phyloP scores from a whole-genome alignment of 305 asterid species.

The Euphrasia arctica region DNA sequence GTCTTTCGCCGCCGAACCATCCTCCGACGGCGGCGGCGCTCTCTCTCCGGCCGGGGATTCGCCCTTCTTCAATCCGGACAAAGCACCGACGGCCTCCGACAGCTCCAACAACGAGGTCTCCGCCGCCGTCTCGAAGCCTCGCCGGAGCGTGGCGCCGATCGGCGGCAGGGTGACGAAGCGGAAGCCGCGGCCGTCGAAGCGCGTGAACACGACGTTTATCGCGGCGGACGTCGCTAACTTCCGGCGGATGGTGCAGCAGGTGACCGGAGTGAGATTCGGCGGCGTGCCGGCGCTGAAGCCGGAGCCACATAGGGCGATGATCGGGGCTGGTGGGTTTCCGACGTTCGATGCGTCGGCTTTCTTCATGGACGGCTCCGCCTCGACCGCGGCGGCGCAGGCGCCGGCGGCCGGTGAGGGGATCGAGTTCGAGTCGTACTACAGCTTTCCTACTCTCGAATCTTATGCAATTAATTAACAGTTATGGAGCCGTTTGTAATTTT shows the following conservation, averaged over 20 bases:
- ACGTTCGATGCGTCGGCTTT: constrained; percentile 59
- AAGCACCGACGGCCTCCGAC: background rate
- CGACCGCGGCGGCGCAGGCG: constrained; percentile 25
- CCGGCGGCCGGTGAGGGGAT: constrained; percentile 35
- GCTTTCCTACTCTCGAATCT: constrained; percentile 89
- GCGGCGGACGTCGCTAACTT: constrained; percentile 44
- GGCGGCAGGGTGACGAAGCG: constrained; percentile 62
- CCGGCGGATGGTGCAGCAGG: constrained; percentile 94
- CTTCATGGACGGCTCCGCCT: constrained; percentile 39
- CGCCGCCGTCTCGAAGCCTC: constrained; percentile 33
- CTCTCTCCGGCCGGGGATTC: too few relatives aligned
- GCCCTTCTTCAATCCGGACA: background rate
- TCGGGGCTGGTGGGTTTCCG: constrained; percentile 35
- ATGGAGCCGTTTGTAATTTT: constrained; percentile 23
- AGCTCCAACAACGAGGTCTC: background rate
- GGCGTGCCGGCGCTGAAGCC: constrained; percentile 49
- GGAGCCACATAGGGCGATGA: constrained; percentile 48
- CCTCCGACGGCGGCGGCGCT: background rate
- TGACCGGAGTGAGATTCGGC: constrained; percentile 62
- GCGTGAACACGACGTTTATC: constrained; percentile 74
- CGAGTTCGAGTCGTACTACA: constrained; percentile 47
- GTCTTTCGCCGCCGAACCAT: background rate
- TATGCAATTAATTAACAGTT: constrained; percentile 29
- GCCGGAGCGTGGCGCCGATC: constrained; percentile 37
- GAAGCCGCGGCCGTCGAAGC: constrained; percentile 74